A percentile compares a stretch with the other conserved stretches of the same genome.
These are phyloP conservation scores for Ceratobasidium theobromae DNA, from an alignment of 1,284 basidiomycete species.

Conservation along the genomic window DNA sequence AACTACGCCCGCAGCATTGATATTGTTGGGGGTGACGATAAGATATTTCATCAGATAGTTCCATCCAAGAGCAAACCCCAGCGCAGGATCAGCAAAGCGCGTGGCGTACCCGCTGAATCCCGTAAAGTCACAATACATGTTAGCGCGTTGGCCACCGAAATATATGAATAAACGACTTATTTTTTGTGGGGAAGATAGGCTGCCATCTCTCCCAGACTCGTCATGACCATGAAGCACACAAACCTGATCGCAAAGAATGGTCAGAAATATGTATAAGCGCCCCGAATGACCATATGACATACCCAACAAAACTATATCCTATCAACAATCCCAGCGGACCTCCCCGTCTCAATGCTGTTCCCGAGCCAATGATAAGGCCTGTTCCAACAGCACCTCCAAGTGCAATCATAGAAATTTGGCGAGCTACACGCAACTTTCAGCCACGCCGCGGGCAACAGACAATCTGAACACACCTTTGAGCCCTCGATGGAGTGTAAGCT, in stretches of 20 bases:
- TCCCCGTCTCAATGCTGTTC: slow-evolving; percentile 45
- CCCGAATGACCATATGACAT: not conserved
- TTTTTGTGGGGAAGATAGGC: slow-evolving; percentile 48
- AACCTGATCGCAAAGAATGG: slow-evolving; percentile 21
- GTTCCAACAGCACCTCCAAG: slow-evolving; percentile 66
- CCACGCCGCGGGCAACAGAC: not conserved
- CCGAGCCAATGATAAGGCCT: slow-evolving; percentile 72
- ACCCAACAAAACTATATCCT: slow-evolving; percentile 45
- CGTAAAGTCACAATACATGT: slow-evolving; percentile 23
- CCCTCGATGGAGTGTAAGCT: slow-evolving; percentile 54
- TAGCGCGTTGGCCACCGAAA: slow-evolving; percentile 5
- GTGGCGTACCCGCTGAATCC: slow-evolving; percentile 40
- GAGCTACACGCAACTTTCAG: slow-evolving; percentile 14
- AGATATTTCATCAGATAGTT: slow-evolving; percentile 42
- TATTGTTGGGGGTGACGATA: slow-evolving; percentile 46
- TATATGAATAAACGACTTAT: slow-evolving; percentile 35
- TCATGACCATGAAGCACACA: slow-evolving; percentile 35
- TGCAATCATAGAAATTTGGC: slow-evolving; percentile 62
- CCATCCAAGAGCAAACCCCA: slow-evolving; percentile 43
- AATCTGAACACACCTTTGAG: slow-evolving; percentile 50
- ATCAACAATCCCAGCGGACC: slow-evolving; percentile 50
- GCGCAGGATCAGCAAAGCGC: slow-evolving; percentile 48
- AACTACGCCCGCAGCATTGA: slow-evolving; percentile 62
- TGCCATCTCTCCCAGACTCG: slow-evolving; percentile 42
- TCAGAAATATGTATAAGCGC: not conserved